Evolutionary conservation across 2,329 filamentous ascomycete species (phyloP).

Genomic region (Paecilomyces dactylethromorphus): DNA sequence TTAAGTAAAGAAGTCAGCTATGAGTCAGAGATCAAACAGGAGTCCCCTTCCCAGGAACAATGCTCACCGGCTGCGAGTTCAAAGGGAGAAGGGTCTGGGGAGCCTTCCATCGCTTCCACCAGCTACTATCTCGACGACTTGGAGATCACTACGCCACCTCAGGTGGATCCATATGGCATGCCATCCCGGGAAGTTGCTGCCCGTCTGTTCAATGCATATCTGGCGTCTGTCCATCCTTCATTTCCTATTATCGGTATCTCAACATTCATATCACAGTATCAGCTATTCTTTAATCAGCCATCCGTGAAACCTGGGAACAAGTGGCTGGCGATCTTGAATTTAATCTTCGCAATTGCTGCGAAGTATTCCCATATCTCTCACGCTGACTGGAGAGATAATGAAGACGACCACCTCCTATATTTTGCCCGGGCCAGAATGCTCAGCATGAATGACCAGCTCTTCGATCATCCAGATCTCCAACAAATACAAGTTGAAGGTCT

Average conservation of each 20-base stretch:
- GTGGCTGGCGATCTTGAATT: conserved; percentile 39
- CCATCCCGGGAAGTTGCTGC: conserved; percentile 31
- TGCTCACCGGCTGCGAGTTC: conserved; percentile 22
- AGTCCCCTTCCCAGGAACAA: conserved; percentile 11
- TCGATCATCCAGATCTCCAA: conserved; percentile 37
- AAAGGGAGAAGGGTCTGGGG: conserved; percentile 13
- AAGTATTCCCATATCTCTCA: conserved; percentile 33
- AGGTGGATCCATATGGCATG: conserved; percentile 29
- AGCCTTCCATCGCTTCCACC: conserved; percentile 20
- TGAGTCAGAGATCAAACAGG: conserved; percentile 14
- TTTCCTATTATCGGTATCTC: conserved; percentile 38
- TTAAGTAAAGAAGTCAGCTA: conserved; percentile 26
- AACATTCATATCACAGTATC: conserved; percentile 37
- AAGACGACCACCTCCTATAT: conserved; percentile 33
- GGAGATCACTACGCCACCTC: conserved; percentile 27
- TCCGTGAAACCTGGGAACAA: conserved; percentile 30
- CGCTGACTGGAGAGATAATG: conserved; percentile 28
- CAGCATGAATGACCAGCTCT: conserved; percentile 31
- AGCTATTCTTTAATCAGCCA: conserved; percentile 28
- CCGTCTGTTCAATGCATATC: conserved; percentile 34
- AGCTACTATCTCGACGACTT: conserved; percentile 37
- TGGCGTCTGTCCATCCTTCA: conserved; percentile 36
- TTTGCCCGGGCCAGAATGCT: conserved; percentile 35
- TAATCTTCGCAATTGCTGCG: conserved; percentile 39
- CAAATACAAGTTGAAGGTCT: conserved; percentile 38